phyloP scores from a whole-genome alignment of 164 flowering plant genomes.

The Piper longum region DNA sequence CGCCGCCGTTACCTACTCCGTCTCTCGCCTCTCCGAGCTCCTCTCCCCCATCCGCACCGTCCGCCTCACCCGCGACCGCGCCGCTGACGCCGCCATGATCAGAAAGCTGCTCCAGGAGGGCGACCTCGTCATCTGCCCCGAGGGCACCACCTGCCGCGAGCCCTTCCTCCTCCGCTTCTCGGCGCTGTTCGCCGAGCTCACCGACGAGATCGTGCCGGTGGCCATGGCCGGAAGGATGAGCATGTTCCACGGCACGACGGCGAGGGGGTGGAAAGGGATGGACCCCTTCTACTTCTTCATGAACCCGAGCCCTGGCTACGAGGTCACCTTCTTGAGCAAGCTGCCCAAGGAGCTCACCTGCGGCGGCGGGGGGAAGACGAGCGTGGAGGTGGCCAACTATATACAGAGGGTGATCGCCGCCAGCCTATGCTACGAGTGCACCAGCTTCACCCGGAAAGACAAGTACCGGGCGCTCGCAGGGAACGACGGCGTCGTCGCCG shows the following conservation, averaged over 20 bases:
- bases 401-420: slow-evolving; percentile 55
- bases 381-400: slow-evolving; percentile 65
- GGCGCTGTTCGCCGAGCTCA: slow-evolving; percentile 48
- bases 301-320: slow-evolving; percentile 63
- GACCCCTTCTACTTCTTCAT: slow-evolving; percentile 66
- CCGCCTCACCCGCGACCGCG: slow-evolving; percentile 42
- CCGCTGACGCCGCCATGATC: slow-evolving; percentile 46
- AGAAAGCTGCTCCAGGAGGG: slow-evolving; percentile 41
- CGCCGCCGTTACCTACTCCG: slow-evolving; percentile 48
- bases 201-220: slow-evolving; percentile 55
- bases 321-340: slow-evolving; percentile 50
- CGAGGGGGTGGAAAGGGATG: slow-evolving; percentile 59
- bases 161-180: slow-evolving; percentile 53
- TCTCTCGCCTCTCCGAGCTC: slow-evolving; percentile 47
- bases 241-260: slow-evolving; percentile 72
- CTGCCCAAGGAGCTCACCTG: slow-evolving; percentile 38
- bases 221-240: slow-evolving; percentile 44
- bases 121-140: slow-evolving; percentile 62
- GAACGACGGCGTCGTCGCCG: slow-evolving; percentile 41
- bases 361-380: slow-evolving; percentile 37
- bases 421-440: slow-evolving; percentile 48
- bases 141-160: slow-evolving; percentile 63
- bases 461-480: slow-evolving; percentile 59
- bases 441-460: slow-evolving; percentile 58
- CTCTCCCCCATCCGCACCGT: slow-evolving; percentile 68